Conservation (phyloP, 768 basidiomycete species). For the Paxillus rubicundulus region DNA sequence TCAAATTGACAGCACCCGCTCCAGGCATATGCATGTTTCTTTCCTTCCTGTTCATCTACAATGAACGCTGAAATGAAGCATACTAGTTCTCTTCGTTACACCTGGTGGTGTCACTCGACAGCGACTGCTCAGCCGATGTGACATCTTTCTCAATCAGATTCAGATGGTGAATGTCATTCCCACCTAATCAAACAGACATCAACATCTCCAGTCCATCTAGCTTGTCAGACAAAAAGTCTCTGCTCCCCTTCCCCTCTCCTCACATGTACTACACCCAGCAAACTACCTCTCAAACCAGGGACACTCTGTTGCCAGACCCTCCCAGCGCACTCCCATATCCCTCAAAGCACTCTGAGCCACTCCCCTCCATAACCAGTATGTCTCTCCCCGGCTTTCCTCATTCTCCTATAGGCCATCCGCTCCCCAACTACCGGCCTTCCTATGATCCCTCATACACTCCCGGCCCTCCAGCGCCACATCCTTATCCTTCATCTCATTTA, state of each 20-base stretch:
- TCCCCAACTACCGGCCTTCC: slow-evolving; percentile 3
- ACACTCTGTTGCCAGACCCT: neutral
- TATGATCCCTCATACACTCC: slow-evolving; percentile 1
- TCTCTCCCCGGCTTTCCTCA: slow-evolving; percentile 13
- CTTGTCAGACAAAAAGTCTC: neutral
- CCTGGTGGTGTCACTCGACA: neutral
- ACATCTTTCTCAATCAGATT: slow-evolving; percentile 3
- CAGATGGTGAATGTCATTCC: slow-evolving; percentile 3
- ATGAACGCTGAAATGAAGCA: neutral
- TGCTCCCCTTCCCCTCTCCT: neutral
- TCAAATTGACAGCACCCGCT: slow-evolving; percentile 1
- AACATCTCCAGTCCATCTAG: slow-evolving; percentile 8
- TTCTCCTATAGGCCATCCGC: slow-evolving; percentile 1
- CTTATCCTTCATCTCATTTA: slow-evolving; percentile 8
- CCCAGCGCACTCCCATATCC: slow-evolving; percentile 1
- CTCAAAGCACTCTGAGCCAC: slow-evolving; percentile 3
- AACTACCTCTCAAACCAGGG: slow-evolving; percentile 7
- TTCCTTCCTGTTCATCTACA: neutral
- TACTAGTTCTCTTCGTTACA: neutral
- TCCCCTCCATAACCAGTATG: slow-evolving; percentile 18
- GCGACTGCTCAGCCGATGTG: slow-evolving; percentile 7
- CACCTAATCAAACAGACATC: slow-evolving; percentile 21
- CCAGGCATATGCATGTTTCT: slow-evolving; percentile 1
- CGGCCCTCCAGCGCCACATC: neutral
- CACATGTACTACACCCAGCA: slow-evolving; percentile 15